A percentile compares a stretch with the other conserved stretches of the same genome.
These are phyloP conservation scores for Gnomoniopsis smithogilvyi DNA, from an alignment of 2,329 filamentous ascomycete genomes.

Conservation along the genomic window DNA sequence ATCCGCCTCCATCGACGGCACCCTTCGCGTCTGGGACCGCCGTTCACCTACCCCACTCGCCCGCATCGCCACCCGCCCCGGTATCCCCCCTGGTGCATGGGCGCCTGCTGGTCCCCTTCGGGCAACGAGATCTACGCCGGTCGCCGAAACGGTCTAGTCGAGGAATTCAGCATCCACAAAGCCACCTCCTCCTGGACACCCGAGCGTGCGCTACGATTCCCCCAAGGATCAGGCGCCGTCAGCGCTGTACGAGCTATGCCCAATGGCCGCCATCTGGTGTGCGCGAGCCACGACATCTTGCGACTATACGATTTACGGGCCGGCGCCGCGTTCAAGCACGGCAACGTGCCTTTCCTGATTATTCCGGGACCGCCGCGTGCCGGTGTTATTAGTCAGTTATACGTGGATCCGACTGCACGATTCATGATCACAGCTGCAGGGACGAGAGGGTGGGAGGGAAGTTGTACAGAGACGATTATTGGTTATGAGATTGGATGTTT, in stretches of 20 bases:
- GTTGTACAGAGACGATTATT: constrained; percentile 82
- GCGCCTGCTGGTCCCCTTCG: constrained; percentile 92
- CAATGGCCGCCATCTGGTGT: constrained; percentile 88
- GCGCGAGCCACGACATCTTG: constrained; percentile 82
- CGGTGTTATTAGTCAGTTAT: constrained; percentile 82
- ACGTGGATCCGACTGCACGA: constrained; percentile 80
- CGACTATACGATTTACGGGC: constrained; percentile 84
- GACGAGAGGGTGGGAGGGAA: constrained; percentile 92
- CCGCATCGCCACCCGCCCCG: constrained; percentile 68
- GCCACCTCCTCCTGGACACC: constrained; percentile 57
- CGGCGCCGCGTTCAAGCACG: constrained; percentile 63
- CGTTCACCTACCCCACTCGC: constrained; percentile 75
- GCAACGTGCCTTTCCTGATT: constrained; percentile 90
- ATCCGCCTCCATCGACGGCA: constrained; percentile 82
- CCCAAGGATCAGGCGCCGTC: constrained; percentile 82
- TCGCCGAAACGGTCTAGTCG: constrained; percentile 85
- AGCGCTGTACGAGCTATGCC: constrained; percentile 87
- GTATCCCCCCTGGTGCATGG: constrained; percentile 97
- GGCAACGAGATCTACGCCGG: constrained; percentile 95
- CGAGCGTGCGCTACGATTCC: constrained; percentile 80
- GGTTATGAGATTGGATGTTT: constrained; percentile 76
- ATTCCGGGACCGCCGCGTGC: constrained; percentile 81
- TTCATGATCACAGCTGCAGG: constrained; percentile 93
- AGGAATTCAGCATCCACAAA: constrained; percentile 88
- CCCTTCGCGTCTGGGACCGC: constrained; percentile 89